Percentiles rank a stretch among this genome's conserved stretches.
Conservation (phyloP, 768 basidiomycete species). For the Lactarius evosmus region DNA sequence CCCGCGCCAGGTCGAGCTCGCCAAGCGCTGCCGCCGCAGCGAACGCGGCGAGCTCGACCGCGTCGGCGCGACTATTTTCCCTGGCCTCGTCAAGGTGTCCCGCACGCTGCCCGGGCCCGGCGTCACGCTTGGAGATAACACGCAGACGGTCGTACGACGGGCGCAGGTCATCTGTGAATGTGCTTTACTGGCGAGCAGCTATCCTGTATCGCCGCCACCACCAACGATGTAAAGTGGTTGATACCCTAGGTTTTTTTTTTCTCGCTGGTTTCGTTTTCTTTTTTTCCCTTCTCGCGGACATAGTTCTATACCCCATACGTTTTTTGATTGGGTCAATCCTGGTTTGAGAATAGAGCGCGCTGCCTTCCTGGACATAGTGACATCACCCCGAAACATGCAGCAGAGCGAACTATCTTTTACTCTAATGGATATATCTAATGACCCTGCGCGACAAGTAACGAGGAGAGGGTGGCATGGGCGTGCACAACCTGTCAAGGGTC, state of each 20-base stretch:
- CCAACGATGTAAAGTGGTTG: background rate
- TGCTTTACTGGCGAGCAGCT: constrained; percentile 44
- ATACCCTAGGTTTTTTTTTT: background rate
- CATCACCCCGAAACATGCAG: background rate
- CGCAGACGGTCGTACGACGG: constrained; percentile 73
- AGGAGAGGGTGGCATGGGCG: constrained; percentile 78
- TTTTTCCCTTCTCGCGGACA: background rate
- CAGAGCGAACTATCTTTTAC: background rate
- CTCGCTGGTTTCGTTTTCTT: no score
- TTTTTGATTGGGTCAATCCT: background rate
- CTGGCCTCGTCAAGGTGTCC: constrained; percentile 81
- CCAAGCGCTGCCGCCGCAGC: constrained; percentile 75
- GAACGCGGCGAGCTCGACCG: constrained; percentile 70
- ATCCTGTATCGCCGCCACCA: constrained; percentile 8
- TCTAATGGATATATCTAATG: constrained; percentile 17
- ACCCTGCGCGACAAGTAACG: constrained; percentile 62
- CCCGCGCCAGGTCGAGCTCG: constrained; percentile 77
- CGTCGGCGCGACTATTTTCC: constrained; percentile 84
- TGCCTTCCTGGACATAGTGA: background rate
- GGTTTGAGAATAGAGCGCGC: background rate
- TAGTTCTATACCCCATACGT: background rate
- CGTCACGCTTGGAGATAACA: constrained; percentile 43
- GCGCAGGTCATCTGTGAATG: constrained; percentile 89
- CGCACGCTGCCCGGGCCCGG: constrained; percentile 38
- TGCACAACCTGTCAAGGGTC: constrained; percentile 60